phyloP scores from a whole-genome alignment of 2,329 filamentous ascomycete genomes.

The Cytospora piceicola region DNA sequence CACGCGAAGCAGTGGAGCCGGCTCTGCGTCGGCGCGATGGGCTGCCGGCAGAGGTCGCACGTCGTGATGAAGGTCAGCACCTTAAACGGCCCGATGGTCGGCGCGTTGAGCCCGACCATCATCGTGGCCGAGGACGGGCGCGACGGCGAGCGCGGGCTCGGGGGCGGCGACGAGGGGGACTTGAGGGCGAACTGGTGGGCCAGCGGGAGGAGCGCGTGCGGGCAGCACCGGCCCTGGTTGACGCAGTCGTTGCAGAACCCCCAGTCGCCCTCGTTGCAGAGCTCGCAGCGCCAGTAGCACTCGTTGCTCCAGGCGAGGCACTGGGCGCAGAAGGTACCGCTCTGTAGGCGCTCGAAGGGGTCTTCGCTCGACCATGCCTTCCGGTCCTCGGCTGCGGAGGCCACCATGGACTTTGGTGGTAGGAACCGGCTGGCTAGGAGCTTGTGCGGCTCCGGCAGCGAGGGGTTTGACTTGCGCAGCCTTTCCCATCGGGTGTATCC shows the following conservation, averaged over 20 bases:
- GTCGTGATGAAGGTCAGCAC: constrained; percentile 72
- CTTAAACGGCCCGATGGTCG: constrained; percentile 60
- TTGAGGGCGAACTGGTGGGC: constrained; percentile 56
- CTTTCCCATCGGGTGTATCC: constrained; percentile 71
- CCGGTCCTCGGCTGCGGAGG: constrained; percentile 58
- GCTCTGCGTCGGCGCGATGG: constrained; percentile 70
- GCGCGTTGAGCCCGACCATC: constrained; percentile 50
- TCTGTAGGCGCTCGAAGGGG: constrained; percentile 69
- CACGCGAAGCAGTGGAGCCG: constrained; percentile 83
- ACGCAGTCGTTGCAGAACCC: constrained; percentile 90
- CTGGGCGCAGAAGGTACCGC: constrained; percentile 81
- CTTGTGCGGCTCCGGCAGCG: constrained; percentile 57
- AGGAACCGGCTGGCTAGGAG: constrained; percentile 62
- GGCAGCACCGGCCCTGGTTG: constrained; percentile 79
- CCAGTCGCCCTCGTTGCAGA: constrained; percentile 89
- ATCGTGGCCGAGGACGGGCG: constrained; percentile 52
- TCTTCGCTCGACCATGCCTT: constrained; percentile 68
- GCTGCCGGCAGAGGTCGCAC: constrained; percentile 77
- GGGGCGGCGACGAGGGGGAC: constrained; percentile 41
- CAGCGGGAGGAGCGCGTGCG: constrained; percentile 78
- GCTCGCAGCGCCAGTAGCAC: constrained; percentile 87
- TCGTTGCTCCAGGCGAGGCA: constrained; percentile 76
- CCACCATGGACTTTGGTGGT: constrained; percentile 49
- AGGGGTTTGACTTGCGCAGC: constrained; percentile 45
- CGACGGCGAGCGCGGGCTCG: constrained; percentile 48